Percentiles rank a stretch among this genome's conserved stretches.
Evolutionary conservation across 179 eudicot species (phyloP).

Genomic region (Drosera spatulata): DNA sequence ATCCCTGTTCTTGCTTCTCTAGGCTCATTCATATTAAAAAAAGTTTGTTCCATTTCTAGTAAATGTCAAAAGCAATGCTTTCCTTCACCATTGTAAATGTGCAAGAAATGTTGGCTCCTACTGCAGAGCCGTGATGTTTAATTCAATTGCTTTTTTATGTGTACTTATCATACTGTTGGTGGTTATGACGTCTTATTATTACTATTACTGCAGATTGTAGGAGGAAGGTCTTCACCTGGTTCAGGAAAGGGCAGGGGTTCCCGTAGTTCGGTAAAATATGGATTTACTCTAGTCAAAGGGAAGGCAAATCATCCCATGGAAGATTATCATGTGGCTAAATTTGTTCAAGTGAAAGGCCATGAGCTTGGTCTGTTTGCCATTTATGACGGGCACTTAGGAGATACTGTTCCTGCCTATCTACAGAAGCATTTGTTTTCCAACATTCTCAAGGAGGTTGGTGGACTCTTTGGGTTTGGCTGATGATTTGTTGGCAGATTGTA

Average conservation of each 20-base stretch:
- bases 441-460: conserved; percentile 66
- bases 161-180: too few species aligned
- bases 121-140: too few species aligned
- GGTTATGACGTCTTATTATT: too few species aligned
- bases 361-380: conserved; percentile 88
- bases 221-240: conserved; percentile 45
- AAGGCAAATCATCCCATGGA: conserved; percentile 29
- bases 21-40: too few species aligned
- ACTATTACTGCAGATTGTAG: conserved; percentile 23
- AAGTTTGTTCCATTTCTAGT: too few species aligned
- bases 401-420: conserved; percentile 73
- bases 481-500: neutral
- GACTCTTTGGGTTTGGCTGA: neutral
- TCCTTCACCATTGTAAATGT: too few species aligned
- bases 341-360: conserved; percentile 34
- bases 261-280: conserved; percentile 48
- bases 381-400: conserved; percentile 83
- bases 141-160: too few species aligned
- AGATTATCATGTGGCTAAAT: conserved; percentile 1
- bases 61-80: too few species aligned
- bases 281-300: conserved; percentile 69
- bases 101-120: too few species aligned
- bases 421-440: conserved; percentile 78
- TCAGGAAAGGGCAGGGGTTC: conserved; percentile 70
- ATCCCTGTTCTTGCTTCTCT: too few species aligned